Evolutionary conservation across 805 yeast species (phyloP).

Genomic region (Trichomonascus vanleenenianus): DNA sequence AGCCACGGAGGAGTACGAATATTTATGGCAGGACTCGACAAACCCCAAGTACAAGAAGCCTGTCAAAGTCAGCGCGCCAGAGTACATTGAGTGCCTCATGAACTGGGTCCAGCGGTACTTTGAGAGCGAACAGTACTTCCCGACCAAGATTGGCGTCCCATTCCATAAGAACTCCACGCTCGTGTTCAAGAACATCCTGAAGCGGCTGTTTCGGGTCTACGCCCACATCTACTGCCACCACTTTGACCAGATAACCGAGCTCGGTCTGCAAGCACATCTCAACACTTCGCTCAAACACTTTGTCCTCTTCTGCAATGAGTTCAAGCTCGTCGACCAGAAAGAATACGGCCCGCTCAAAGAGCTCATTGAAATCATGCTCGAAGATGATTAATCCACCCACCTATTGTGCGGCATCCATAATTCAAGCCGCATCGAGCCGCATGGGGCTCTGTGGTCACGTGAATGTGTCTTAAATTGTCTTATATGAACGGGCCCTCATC

Average conservation of each 20-base stretch:
- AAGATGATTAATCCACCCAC: conserved; percentile 22
- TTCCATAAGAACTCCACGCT: conserved; percentile 79
- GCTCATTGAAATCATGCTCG: conserved; percentile 61
- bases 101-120: conserved; percentile 90
- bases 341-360: conserved; percentile 93
- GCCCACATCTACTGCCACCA: conserved; percentile 98
- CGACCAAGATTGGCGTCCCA: conserved; percentile 83
- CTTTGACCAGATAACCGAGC: conserved; percentile 87
- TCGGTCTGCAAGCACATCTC: conserved; percentile 85
- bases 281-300: conserved; percentile 94
- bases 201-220: conserved; percentile 85
- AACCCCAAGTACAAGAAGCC: conserved; percentile 57
- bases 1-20: conserved; percentile 95
- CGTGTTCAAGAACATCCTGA: conserved; percentile 77
- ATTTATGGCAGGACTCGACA: conserved; percentile 79
- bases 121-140: conserved; percentile 86
- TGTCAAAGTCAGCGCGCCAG: conserved; percentile 86
- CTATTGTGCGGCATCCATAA: background rate
- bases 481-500: too few species aligned
- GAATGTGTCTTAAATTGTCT: background rate
- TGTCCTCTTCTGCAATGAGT: conserved; percentile 79
- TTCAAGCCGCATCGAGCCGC: background rate
- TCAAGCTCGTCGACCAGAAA: conserved; percentile 62
- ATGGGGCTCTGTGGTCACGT: background rate
- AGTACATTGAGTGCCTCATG: conserved; percentile 88